Percentiles rank a stretch among this genome's conserved stretches.
Conservation (phyloP, 106 monocot genomes). For the Iris macrosiphon region DNA sequence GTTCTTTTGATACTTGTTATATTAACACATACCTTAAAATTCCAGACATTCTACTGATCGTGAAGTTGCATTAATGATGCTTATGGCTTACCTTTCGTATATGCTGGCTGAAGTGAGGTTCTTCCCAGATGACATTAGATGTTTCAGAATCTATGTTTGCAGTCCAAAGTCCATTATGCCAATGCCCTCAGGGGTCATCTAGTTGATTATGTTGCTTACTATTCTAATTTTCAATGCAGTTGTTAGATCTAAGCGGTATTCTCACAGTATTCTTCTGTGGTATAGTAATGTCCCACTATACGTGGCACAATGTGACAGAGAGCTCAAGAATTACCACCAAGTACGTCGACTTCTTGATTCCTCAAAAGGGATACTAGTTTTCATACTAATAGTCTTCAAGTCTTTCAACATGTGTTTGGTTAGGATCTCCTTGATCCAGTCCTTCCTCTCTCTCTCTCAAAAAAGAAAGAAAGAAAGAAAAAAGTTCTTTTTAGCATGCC, state of each 20-base stretch:
- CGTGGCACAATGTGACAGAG: conserved; percentile 99
- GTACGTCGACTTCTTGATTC: conserved; percentile 24
- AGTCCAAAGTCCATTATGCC: neutral
- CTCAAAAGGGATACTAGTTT: neutral
- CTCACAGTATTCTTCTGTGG: conserved; percentile 99
- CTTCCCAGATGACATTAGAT: conserved; percentile 4
- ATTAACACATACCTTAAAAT: conserved; percentile 3
- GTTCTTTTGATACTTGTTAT: neutral
- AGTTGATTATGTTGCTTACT: neutral
- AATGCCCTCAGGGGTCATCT: neutral
- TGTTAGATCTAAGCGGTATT: conserved; percentile 88
- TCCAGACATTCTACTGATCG: conserved; percentile 82
- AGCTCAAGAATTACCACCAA: conserved; percentile 97
- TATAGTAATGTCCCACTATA: conserved; percentile 99
- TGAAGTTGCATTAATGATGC: conserved; percentile 78
- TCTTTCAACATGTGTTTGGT: too few relatives aligned
- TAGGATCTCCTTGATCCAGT: too few relatives aligned
- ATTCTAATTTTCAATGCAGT: conserved; percentile 32
- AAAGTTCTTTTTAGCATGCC: too few relatives aligned
- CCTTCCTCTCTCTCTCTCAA: too few relatives aligned
- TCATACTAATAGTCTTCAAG: neutral
- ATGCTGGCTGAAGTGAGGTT: conserved; percentile 70
- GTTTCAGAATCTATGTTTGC: neutral
- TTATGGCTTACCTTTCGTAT: conserved; percentile 81
- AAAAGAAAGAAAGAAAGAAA: too few relatives aligned